Evolutionary conservation across 192 early-diverging fungal species (phyloP).

Genomic region (Rhizophlyctis rosea): DNA sequence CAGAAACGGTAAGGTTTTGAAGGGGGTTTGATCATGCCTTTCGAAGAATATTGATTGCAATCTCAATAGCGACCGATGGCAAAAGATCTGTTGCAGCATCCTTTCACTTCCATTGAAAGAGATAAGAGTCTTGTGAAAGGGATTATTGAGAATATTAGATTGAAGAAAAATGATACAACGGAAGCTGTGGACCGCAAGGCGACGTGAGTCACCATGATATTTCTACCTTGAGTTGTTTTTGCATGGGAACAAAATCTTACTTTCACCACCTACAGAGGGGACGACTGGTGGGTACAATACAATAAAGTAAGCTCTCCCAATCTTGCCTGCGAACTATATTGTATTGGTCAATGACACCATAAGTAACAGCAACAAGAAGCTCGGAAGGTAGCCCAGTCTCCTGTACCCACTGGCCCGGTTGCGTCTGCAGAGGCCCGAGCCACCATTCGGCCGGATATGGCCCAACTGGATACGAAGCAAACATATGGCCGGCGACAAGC

Average conservation of each 20-base stretch:
- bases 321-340: too few species aligned
- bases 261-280: background rate
- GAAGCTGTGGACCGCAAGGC: constrained; percentile 5
- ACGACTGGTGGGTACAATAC: constrained; percentile 25
- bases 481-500: constrained; percentile 17
- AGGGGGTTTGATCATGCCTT: background rate
- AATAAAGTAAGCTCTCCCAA: constrained; percentile 13
- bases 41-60: constrained; percentile 2
- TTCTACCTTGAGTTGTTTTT: background rate
- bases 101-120: constrained; percentile 73
- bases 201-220: background rate
- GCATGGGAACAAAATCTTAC: background rate
- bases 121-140: constrained; percentile 77
- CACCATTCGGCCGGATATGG: constrained; percentile 21
- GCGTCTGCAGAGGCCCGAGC: constrained; percentile 16
- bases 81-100: constrained; percentile 78
- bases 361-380: background rate
- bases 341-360: too few species aligned
- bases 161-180: constrained; percentile 20
- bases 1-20: constrained; percentile 13
- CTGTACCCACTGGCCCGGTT: background rate
- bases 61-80: constrained; percentile 68
- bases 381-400: background rate
- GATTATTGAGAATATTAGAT: constrained; percentile 51
- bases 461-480: constrained; percentile 8